These are phyloP conservation scores for Plantago elongata DNA, from an alignment of 257 asterid species.

Conservation along the genomic window DNA sequence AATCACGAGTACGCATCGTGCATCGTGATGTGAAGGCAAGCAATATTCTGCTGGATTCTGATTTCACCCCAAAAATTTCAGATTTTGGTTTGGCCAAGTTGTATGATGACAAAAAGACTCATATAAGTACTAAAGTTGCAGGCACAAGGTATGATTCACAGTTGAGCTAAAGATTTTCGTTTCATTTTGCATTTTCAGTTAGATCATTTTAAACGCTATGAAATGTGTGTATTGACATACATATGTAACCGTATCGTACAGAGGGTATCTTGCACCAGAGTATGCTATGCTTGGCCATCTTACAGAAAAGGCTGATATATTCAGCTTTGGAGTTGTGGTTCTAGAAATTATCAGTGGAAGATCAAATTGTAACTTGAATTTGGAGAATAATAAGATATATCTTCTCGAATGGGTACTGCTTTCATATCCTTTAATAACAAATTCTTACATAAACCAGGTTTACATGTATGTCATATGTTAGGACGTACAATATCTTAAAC, in stretches of 20 bases:
- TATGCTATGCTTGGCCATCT: slow-evolving; percentile 76
- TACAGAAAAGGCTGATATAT: slow-evolving; percentile 63
- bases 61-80: slow-evolving; percentile 57
- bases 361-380: slow-evolving; percentile 45
- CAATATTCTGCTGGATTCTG: slow-evolving; percentile 62
- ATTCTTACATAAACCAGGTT: too few relatives aligned
- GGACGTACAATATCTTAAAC: neutral
- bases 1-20: slow-evolving; percentile 56
- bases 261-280: slow-evolving; percentile 78
- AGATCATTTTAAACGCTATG: neutral
- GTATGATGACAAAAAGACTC: slow-evolving; percentile 66
- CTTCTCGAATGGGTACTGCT: slow-evolving; percentile 71
- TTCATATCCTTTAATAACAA: too few relatives aligned
- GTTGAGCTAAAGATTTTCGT: neutral
- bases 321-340: slow-evolving; percentile 71
- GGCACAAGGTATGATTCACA: slow-evolving; percentile 62
- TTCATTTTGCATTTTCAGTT: neutral
- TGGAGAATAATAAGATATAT: slow-evolving; percentile 49
- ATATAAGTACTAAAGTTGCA: slow-evolving; percentile 81
- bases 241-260: slow-evolving; percentile 9
- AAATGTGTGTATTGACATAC: neutral
- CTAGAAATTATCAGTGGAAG: slow-evolving; percentile 62
- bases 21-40: slow-evolving; percentile 80
- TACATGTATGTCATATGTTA: too few relatives aligned
- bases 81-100: slow-evolving; percentile 76